Evolutionary conservation across 345 rosid species (phyloP).

Genomic region (Populus deltoides): DNA sequence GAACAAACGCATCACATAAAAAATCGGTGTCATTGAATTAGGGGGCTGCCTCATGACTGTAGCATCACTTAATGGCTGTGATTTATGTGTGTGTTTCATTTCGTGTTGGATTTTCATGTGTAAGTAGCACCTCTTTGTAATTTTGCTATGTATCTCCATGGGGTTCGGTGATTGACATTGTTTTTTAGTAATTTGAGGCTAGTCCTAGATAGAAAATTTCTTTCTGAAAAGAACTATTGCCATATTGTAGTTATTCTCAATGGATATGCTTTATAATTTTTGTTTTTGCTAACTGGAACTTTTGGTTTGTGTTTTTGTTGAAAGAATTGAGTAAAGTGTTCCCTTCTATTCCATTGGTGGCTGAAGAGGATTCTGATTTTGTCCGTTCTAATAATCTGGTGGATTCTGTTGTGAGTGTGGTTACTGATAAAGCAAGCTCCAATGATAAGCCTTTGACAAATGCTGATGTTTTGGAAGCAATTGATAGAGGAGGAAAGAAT

Average conservation of each 20-base stretch:
- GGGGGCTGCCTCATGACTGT: no score
- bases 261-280: background rate
- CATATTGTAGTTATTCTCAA: background rate
- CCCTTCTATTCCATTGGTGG: conserved; percentile 88
- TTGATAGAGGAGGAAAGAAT: conserved; percentile 76
- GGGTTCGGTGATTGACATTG: no score
- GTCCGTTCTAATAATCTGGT: conserved; percentile 62
- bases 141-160: no score
- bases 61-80: no score
- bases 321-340: conserved; percentile 66
- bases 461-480: conserved; percentile 68
- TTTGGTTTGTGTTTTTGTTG: conserved; percentile 17
- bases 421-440: conserved; percentile 40
- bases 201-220: no score
- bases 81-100: no score
- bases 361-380: conserved; percentile 84
- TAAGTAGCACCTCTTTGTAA: no score
- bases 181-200: no score
- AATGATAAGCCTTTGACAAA: conserved; percentile 44
- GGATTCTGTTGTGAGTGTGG: conserved; percentile 58
- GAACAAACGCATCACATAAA: no score
- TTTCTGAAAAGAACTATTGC: no score
- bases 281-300: background rate
- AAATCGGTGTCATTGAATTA: no score
- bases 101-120: no score